Evolutionary conservation across 495 filamentous ascomycete species (phyloP).

Genomic region (Xylaria cubensis): DNA sequence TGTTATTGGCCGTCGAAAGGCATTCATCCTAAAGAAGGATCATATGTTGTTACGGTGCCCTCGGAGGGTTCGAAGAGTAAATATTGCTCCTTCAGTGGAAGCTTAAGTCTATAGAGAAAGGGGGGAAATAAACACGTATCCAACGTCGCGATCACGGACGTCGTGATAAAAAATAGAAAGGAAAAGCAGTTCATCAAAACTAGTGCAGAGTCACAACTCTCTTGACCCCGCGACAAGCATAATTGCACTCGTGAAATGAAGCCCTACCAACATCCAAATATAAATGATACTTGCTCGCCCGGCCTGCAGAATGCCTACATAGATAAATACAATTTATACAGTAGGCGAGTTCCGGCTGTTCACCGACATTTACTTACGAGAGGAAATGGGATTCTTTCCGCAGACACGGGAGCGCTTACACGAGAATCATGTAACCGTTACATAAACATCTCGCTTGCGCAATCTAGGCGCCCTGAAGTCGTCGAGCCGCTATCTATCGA

Average conservation of each 20-base stretch:
- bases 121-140: not conserved
- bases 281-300: not conserved
- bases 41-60: conserved; percentile 10
- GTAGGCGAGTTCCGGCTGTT: conserved; percentile 15
- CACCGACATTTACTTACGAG: conserved; percentile 13
- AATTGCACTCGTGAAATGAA: not conserved
- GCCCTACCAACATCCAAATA: not conserved
- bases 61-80: not conserved
- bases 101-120: not conserved
- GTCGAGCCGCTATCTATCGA: not conserved
- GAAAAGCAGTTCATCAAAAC: not conserved
- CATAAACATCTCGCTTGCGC: not conserved
- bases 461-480: not conserved
- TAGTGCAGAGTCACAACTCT: not conserved
- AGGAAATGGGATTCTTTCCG: conserved; percentile 1
- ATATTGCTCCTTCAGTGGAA: not conserved
- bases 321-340: conserved; percentile 2
- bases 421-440: conserved; percentile 15
- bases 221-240: not conserved
- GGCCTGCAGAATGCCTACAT: not conserved
- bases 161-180: not conserved
- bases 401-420: conserved; percentile 4
- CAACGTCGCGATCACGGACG: not conserved
- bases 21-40: conserved; percentile 1
- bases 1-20: conserved; percentile 11